These are phyloP conservation scores for Clohesyomyces aquaticus DNA, from an alignment of 495 filamentous ascomycete genomes.

Conservation along the genomic window DNA sequence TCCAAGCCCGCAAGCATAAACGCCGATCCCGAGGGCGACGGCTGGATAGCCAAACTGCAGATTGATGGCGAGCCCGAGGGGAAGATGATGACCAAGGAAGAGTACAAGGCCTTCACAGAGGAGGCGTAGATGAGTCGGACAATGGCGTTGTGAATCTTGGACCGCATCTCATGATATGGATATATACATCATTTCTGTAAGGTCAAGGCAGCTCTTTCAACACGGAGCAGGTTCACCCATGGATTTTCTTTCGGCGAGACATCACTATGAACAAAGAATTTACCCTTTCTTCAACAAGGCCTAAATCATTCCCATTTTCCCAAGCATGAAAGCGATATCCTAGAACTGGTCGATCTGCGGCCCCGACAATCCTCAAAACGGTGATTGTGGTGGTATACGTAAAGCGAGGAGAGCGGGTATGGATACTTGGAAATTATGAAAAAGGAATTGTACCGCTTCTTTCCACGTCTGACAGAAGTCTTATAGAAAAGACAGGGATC, in stretches of 20 bases:
- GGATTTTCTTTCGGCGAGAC: constrained; percentile 16
- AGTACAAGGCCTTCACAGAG: constrained; percentile 73
- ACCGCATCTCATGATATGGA: background rate
- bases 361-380: too few species aligned
- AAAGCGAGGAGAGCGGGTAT: too few species aligned
- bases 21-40: constrained; percentile 78
- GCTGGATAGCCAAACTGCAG: constrained; percentile 90
- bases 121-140: constrained; percentile 37
- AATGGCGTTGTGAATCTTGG: background rate
- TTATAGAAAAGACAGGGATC: too few species aligned
- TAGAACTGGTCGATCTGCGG: too few species aligned
- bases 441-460: too few species aligned
- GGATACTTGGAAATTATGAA: too few species aligned
- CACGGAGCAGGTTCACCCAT: too few species aligned
- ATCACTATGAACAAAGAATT: background rate
- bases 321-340: too few species aligned
- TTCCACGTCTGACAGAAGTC: too few species aligned
- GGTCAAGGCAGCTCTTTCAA: constrained; percentile 6
- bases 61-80: constrained; percentile 70
- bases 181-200: background rate
- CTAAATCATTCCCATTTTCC: too few species aligned
- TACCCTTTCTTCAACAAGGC: too few species aligned
- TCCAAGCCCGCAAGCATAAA: constrained; percentile 88
- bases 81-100: constrained; percentile 68
- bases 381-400: too few species aligned